Evolutionary conservation across 768 basidiomycete genomes (phyloP).

Genomic region (Boletus rubropictus): DNA sequence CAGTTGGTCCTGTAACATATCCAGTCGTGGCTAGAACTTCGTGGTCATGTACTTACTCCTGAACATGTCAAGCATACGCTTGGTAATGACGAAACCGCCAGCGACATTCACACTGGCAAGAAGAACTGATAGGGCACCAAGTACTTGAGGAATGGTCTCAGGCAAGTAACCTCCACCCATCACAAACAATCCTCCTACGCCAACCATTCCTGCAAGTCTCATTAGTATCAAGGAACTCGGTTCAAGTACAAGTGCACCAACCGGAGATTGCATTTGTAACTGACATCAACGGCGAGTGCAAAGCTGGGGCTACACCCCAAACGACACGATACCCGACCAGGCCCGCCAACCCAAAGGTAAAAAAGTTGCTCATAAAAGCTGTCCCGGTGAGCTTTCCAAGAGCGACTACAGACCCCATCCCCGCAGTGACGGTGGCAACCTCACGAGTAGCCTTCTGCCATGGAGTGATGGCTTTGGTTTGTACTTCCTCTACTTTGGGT

Average conservation of each 20-base stretch:
- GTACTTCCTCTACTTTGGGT: constrained; percentile 41
- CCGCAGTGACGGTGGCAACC: constrained; percentile 66
- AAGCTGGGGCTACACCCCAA: constrained; percentile 83
- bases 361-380: constrained; percentile 84
- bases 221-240: neutral
- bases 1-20: constrained; percentile 54
- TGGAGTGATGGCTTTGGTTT: constrained; percentile 61
- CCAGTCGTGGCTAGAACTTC: neutral
- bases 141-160: constrained; percentile 69
- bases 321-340: constrained; percentile 84
- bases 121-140: constrained; percentile 81
- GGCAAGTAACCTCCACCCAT: constrained; percentile 88
- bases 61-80: constrained; percentile 92
- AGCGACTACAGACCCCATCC: constrained; percentile 67
- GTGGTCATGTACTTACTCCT: constrained; percentile 47
- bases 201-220: constrained; percentile 54
- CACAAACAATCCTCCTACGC: constrained; percentile 79
- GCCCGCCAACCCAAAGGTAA: constrained; percentile 83
- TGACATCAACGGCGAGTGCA: constrained; percentile 88
- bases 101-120: constrained; percentile 84
- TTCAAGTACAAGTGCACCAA: constrained; percentile 26
- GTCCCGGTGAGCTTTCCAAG: constrained; percentile 77
- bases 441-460: constrained; percentile 79
- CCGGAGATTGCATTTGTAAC: constrained; percentile 89
- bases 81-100: constrained; percentile 85